These are phyloP conservation scores for Rasamsonia emersonii DNA, from an alignment of 2,329 filamentous ascomycete species.

Conservation along the genomic window DNA sequence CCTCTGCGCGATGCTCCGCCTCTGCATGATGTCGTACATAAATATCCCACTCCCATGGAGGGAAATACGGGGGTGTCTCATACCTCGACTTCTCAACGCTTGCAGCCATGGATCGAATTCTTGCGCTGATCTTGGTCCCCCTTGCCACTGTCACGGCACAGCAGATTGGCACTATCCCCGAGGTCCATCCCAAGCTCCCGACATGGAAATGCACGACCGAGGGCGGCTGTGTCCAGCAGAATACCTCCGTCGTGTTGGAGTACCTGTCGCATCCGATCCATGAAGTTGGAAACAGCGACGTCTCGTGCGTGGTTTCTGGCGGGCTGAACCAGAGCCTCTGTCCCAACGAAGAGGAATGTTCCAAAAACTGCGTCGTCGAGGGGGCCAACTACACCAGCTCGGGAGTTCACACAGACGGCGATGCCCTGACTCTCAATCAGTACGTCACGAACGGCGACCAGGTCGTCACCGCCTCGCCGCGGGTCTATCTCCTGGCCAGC, in stretches of 20 bases:
- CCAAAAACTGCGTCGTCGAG: conserved; percentile 47
- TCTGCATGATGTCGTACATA: too few relatives aligned
- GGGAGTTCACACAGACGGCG: conserved; percentile 43
- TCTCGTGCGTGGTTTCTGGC: conserved; percentile 45
- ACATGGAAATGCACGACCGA: conserved; percentile 43
- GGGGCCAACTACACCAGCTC: conserved; percentile 46
- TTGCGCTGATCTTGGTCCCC: conserved; percentile 20
- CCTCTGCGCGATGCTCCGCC: too few relatives aligned
- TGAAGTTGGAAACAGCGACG: conserved; percentile 28
- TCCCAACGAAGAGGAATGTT: conserved; percentile 40
- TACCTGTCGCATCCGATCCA: conserved; percentile 47
- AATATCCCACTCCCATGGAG: too few relatives aligned
- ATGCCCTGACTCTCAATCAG: conserved; percentile 39
- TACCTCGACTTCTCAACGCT: too few relatives aligned
- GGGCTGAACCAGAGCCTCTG: conserved; percentile 41
- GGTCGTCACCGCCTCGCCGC: conserved; percentile 36
- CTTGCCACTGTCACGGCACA: conserved; percentile 41
- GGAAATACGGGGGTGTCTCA: too few relatives aligned
- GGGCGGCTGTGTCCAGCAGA: conserved; percentile 42
- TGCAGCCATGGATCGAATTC: conserved; percentile 12
- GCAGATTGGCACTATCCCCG: conserved; percentile 39
- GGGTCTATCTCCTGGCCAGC: conserved; percentile 51
- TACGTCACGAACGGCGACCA: conserved; percentile 23
- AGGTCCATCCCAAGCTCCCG: conserved; percentile 43
- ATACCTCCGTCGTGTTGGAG: conserved; percentile 45